These are phyloP conservation scores for Cutaneotrichosporon arboriforme DNA, from an alignment of 1,284 basidiomycete genomes.

Conservation along the genomic window DNA sequence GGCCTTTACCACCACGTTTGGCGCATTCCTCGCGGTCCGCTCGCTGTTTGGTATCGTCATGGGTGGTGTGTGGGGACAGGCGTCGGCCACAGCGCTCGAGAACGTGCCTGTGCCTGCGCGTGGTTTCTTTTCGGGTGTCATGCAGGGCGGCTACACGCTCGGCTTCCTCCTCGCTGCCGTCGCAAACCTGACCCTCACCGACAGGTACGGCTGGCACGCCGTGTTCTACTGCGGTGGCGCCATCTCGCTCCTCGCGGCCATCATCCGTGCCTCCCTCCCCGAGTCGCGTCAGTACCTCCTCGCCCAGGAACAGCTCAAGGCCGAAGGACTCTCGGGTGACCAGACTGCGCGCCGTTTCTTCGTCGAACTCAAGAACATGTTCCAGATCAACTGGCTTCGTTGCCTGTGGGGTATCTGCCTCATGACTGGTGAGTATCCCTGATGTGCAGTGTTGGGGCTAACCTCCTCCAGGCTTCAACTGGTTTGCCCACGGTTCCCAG, in stretches of 20 bases:
- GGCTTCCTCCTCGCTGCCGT: conserved; percentile 48
- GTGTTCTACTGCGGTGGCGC: conserved; percentile 55
- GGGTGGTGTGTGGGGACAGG: conserved; percentile 56
- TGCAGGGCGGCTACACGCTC: conserved; percentile 69
- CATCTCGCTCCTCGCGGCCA: conserved; percentile 63
- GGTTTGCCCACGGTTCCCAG: conserved; percentile 64
- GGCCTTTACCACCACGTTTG: conserved; percentile 50
- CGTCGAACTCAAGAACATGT: conserved; percentile 63
- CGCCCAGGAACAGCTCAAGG: conserved; percentile 29
- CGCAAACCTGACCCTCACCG: conserved; percentile 58
- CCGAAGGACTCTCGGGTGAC: conserved; percentile 38
- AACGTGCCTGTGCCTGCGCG: conserved; percentile 79
- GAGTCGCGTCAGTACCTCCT: conserved; percentile 68
- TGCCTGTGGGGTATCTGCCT: conserved; percentile 66
- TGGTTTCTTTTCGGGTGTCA: conserved; percentile 75
- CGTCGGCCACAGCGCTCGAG: conserved; percentile 59
- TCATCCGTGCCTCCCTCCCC: conserved; percentile 68
- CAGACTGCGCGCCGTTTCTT: conserved; percentile 72
- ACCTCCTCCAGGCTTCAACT: conserved; percentile 69
- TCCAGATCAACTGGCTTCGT: conserved; percentile 69
- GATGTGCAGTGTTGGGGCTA: background rate
- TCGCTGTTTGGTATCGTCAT: conserved; percentile 80
- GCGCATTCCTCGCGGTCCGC: conserved; percentile 50
- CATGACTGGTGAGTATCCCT: conserved; percentile 31
- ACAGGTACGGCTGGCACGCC: conserved; percentile 45